Evolutionary conservation across 306 rosid species (phyloP), one percentile per base, ranked within the genome.

Genomic region (Casuarina glauca): DNA sequence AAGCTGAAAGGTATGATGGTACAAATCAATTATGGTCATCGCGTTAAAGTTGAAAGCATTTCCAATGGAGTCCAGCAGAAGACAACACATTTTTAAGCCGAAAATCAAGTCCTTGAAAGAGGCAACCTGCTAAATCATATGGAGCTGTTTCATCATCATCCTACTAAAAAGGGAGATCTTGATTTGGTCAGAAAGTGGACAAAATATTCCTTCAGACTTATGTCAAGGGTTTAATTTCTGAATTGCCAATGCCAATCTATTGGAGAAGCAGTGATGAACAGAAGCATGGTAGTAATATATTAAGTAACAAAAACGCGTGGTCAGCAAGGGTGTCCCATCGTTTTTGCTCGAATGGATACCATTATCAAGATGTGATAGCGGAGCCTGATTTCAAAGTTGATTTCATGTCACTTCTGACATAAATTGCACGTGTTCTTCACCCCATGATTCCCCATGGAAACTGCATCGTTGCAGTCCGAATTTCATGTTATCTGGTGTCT

Each of bases 371-470:
- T 5, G 7, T 7, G 12, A 26, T 26, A 26, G 32, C 32, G 32
- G 32, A 26, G 32, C 32, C 32, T 26, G 2, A 13, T 10, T 57
- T 57, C 7, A 57, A 57, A 54, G 42, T 75, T 49, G 45, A 50
- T 17, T 76, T 49, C 55, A 68, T 39, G 41, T 75, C 73, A 49
- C 51, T 43, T 38, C 43, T 50, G 51, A 41, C 80, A 43, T 72
- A 41, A 52, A 70, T 76, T 81, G 77, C 84, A 81, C 70, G 77
- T 38, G 70, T 81, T 20, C 26, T 13, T 66, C 39, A 41, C 67
- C 52, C 10, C 32, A 51, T 62, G 44, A 75, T 6, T 61, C 74
- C 52, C 76, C 77, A 76, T 81, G 16, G 32, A 75, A 19, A 74
- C 39, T 15, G 15, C 44, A 62, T 62, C 13, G 15, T 36, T 12